Evolutionary conservation across 2,329 filamentous ascomycete species (phyloP).

Genomic region (Lanzia echinophila): DNA sequence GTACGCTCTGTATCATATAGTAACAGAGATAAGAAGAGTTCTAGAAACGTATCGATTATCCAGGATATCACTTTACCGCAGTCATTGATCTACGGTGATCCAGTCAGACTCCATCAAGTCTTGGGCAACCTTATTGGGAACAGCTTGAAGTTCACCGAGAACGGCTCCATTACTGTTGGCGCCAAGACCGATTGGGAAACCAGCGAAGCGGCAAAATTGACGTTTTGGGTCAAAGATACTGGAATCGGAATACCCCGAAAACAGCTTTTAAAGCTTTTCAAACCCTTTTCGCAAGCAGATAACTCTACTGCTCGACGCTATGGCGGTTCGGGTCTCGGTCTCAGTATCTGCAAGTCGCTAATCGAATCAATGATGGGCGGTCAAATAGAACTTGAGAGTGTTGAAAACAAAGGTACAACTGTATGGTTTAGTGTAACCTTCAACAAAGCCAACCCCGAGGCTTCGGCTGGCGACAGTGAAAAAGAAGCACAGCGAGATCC

Average conservation of each 20-base stretch:
- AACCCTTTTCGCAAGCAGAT: conserved; percentile 89
- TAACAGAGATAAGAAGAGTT: conserved; percentile 55
- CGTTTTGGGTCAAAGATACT: conserved; percentile 82
- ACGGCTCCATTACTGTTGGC: conserved; percentile 77
- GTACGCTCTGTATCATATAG: conserved; percentile 61
- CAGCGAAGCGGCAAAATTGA: conserved; percentile 63
- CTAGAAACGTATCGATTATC: conserved; percentile 56
- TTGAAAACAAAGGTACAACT: conserved; percentile 62
- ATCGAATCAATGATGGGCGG: conserved; percentile 91
- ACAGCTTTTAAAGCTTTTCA: conserved; percentile 78
- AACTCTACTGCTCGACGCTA: conserved; percentile 86
- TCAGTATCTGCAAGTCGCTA: conserved; percentile 91
- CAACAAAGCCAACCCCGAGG: conserved; percentile 65
- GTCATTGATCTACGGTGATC: conserved; percentile 63
- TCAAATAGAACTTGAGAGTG: conserved; percentile 73
- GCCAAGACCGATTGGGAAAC: conserved; percentile 68
- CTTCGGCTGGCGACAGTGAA: conserved; percentile 49
- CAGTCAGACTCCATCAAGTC: conserved; percentile 60
- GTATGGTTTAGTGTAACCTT: conserved; percentile 80
- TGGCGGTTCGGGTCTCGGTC: conserved; percentile 80
- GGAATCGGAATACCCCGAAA: conserved; percentile 85
- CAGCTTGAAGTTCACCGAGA: conserved; percentile 88
- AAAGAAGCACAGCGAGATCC: conserved; percentile 28
- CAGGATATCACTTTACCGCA: conserved; percentile 63
- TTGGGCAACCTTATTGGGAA: conserved; percentile 84